phyloP scores from a whole-genome alignment of 805 yeast genomes.

The Saccharomycopsis malanga region DNA sequence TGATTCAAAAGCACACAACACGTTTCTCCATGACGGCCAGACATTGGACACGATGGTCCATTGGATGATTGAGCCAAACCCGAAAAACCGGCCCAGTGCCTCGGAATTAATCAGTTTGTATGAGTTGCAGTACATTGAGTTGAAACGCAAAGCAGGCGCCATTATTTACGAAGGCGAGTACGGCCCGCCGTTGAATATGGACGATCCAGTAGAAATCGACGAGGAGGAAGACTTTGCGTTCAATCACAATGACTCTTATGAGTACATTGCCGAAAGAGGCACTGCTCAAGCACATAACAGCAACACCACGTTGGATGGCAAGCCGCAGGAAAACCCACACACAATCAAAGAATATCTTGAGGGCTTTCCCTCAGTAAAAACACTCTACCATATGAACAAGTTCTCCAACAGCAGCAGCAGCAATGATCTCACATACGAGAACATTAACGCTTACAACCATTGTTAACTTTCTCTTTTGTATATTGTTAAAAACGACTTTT shows the following conservation, averaged over 20 bases:
- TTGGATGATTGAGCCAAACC: slow-evolving; percentile 86
- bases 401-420: neutral
- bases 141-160: slow-evolving; percentile 83
- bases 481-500: too few relatives aligned
- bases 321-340: neutral
- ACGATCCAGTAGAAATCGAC: slow-evolving; percentile 7
- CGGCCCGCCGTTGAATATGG: slow-evolving; percentile 50
- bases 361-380: slow-evolving; percentile 4
- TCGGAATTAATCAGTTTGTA: slow-evolving; percentile 56
- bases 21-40: slow-evolving; percentile 44
- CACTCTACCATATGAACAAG: slow-evolving; percentile 7
- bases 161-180: slow-evolving; percentile 92
- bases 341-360: slow-evolving; percentile 13
- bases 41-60: slow-evolving; percentile 72
- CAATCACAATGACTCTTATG: slow-evolving; percentile 4
- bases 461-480: too few relatives aligned
- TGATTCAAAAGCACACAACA: neutral
- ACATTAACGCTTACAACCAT: neutral
- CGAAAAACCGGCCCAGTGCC: slow-evolving; percentile 72
- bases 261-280: neutral
- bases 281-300: neutral
- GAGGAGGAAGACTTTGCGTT: slow-evolving; percentile 12
- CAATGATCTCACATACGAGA: slow-evolving; percentile 1
- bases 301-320: neutral
- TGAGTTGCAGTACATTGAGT: slow-evolving; percentile 74